These are phyloP conservation scores for Fusarium keratoplasticum DNA, from an alignment of 2,329 filamentous ascomycete species.

Conservation along the genomic window DNA sequence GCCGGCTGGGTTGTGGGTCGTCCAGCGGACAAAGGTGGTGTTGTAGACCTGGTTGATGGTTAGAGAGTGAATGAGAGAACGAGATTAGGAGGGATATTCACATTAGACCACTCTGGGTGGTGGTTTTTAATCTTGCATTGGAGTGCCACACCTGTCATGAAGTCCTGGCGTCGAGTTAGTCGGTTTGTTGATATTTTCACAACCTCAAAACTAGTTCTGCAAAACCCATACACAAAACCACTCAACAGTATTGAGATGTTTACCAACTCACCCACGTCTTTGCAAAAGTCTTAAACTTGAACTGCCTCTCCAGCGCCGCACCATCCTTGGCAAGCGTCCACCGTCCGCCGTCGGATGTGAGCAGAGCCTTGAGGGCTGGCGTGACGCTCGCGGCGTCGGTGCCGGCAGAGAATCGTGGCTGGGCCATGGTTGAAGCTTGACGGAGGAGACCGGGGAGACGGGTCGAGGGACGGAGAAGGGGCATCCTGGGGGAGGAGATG, in stretches of 20 bases:
- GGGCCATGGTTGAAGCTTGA: conserved; percentile 41
- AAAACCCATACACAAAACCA: background rate
- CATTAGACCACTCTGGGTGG: conserved; percentile 83
- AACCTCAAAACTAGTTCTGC: background rate
- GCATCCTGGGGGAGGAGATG: conserved; percentile 25
- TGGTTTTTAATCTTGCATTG: conserved; percentile 77
- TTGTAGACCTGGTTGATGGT: conserved; percentile 70
- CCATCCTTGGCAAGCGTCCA: conserved; percentile 66
- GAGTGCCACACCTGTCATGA: conserved; percentile 78
- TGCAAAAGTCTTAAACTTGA: conserved; percentile 73
- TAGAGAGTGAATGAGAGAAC: background rate
- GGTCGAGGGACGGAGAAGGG: conserved; percentile 6
- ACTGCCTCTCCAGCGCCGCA: conserved; percentile 68
- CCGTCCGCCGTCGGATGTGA: conserved; percentile 53
- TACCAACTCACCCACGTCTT: conserved; percentile 69
- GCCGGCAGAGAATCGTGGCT: conserved; percentile 58
- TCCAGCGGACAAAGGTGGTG: conserved; percentile 77
- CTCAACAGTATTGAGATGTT: background rate
- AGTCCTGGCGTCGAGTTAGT: conserved; percentile 63
- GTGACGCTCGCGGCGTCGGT: conserved; percentile 55
- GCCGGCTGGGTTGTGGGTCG: conserved; percentile 74
- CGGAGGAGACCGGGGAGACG: conserved; percentile 22
- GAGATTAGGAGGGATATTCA: conserved; percentile 44
- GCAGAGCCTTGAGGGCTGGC: conserved; percentile 53
- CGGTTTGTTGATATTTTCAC: background rate